Base-by-base conservation (phyloP, 805 yeast genomes). In the Jamesozyma hellenica region DNA sequence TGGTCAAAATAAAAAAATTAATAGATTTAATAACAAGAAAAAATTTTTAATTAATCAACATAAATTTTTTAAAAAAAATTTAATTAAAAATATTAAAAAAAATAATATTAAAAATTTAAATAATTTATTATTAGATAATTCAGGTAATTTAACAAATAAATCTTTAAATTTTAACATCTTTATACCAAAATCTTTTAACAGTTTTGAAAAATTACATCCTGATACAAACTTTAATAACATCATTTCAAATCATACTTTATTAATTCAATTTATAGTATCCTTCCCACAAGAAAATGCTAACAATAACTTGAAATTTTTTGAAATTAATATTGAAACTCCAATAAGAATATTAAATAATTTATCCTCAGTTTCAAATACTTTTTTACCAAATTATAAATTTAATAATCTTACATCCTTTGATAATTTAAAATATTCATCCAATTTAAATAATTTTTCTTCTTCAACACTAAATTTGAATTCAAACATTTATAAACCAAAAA, bases 171-270 rank as follows among this genome's bases (percentile, higher is more conserved):
- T 85, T 57, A 84, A 82, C 58, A 74, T 87, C 10, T 81, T 70
- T 47, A 80, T 90, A 17, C 96, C 96, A 2, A 75, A 76, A 43
- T 64, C 64, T 34, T 66, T 84, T 39, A 72, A 72, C 41, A 72
- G 72, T 17, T 71, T 71, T 37, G 68, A 67, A 38, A 69, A 66
- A 43, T 60, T 82, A 17, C 95, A 85, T 51, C 95, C 97, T 1
- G 94, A 90, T 60, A 84, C 95, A 0, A 74, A 85, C 2, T 80
- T 72, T 48, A 74, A 71, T 25, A 77, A 76, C 49, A 84, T 92
- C 46, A 85, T 85, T 60, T 72, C 88, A 5, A 88, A 83, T 51
- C 98, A 90, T 62, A 90, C 97, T 96, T 76, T 90, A 52, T 92
- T 90, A 61, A 73, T 92, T 12, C 79, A 92, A 43, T 64, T 90